These are phyloP conservation scores for Colletotrichum sp. DNA, from an alignment of 2,329 filamentous ascomycete genomes.

Conservation along the genomic window DNA sequence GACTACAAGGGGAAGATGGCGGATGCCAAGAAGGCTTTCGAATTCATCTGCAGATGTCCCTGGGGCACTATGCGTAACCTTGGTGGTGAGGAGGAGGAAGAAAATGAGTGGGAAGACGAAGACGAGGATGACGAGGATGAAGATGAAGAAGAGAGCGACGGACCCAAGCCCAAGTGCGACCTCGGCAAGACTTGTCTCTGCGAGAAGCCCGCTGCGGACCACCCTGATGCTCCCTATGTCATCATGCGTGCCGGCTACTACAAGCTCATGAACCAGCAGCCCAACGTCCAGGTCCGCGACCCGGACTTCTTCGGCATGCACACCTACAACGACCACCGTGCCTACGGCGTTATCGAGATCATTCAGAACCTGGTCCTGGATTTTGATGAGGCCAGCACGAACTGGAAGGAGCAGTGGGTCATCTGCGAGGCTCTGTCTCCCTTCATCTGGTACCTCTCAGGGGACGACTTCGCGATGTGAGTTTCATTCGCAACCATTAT, in stretches of 20 bases:
- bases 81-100: slow-evolving; percentile 22
- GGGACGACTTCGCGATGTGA: slow-evolving; percentile 1
- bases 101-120: slow-evolving; percentile 18
- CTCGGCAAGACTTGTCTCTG: slow-evolving; percentile 20
- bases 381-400: slow-evolving; percentile 36
- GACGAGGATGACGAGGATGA: slow-evolving; percentile 22
- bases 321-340: slow-evolving; percentile 45
- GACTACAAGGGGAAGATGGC: slow-evolving; percentile 29
- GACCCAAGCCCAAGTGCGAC: slow-evolving; percentile 21
- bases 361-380: slow-evolving; percentile 47
- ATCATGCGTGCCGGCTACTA: slow-evolving; percentile 13
- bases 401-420: slow-evolving; percentile 43
- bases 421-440: slow-evolving; percentile 41
- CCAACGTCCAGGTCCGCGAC: slow-evolving; percentile 10
- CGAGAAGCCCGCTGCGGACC: slow-evolving; percentile 22
- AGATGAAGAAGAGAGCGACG: neutral
- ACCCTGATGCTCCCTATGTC: slow-evolving; percentile 15
- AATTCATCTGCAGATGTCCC: slow-evolving; percentile 32
- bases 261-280: slow-evolving; percentile 8
- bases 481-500: too few relatives aligned
- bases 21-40: slow-evolving; percentile 29
- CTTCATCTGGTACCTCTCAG: slow-evolving; percentile 28
- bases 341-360: slow-evolving; percentile 45
- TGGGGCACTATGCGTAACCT: slow-evolving; percentile 18
- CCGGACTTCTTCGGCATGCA: slow-evolving; percentile 47